A percentile compares a stretch with the other conserved stretches of the same genome.
These are phyloP conservation scores for Penicillium decumbens DNA, from an alignment of 2,329 filamentous ascomycete genomes.

Conservation along the genomic window DNA sequence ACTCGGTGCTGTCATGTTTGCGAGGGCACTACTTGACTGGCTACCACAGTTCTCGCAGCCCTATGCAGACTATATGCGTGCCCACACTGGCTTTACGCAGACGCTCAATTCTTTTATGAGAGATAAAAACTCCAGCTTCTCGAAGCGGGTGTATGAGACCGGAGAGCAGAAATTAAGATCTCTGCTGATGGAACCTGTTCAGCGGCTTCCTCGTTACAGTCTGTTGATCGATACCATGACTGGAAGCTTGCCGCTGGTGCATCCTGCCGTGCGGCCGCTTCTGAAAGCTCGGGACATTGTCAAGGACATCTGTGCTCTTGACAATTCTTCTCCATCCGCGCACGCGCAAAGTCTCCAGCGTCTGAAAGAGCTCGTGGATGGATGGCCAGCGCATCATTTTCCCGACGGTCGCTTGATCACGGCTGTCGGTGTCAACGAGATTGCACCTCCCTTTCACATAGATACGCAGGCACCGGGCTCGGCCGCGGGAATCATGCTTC, in stretches of 20 bases:
- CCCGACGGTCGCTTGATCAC: slow-evolving; percentile 74
- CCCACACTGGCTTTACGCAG: slow-evolving; percentile 80
- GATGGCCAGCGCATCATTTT: slow-evolving; percentile 68
- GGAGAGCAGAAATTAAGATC: slow-evolving; percentile 90
- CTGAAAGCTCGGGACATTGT: slow-evolving; percentile 89
- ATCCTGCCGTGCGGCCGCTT: slow-evolving; percentile 76
- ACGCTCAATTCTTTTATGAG: slow-evolving; percentile 73
- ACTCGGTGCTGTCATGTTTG: slow-evolving; percentile 72
- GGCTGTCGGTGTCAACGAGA: slow-evolving; percentile 73
- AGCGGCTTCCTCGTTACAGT: slow-evolving; percentile 88
- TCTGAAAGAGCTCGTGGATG: slow-evolving; percentile 69
- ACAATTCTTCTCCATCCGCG: slow-evolving; percentile 61
- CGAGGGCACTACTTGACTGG: slow-evolving; percentile 79
- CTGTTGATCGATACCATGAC: slow-evolving; percentile 95
- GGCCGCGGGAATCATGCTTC: slow-evolving; percentile 65
- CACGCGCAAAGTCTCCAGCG: slow-evolving; percentile 70
- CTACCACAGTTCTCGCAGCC: slow-evolving; percentile 87
- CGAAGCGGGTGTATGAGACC: slow-evolving; percentile 70
- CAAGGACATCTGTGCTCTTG: slow-evolving; percentile 92
- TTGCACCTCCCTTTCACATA: slow-evolving; percentile 65
- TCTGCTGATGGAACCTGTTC: slow-evolving; percentile 90
- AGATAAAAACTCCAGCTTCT: slow-evolving; percentile 75
- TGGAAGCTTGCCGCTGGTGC: slow-evolving; percentile 74
- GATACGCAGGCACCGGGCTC: slow-evolving; percentile 42
- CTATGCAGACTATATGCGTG: slow-evolving; percentile 88